A percentile compares a stretch with the other conserved stretches of the same genome.
Evolutionary conservation across 73 alveolate species (phyloP).

Genomic region (Diophrys sp.): DNA sequence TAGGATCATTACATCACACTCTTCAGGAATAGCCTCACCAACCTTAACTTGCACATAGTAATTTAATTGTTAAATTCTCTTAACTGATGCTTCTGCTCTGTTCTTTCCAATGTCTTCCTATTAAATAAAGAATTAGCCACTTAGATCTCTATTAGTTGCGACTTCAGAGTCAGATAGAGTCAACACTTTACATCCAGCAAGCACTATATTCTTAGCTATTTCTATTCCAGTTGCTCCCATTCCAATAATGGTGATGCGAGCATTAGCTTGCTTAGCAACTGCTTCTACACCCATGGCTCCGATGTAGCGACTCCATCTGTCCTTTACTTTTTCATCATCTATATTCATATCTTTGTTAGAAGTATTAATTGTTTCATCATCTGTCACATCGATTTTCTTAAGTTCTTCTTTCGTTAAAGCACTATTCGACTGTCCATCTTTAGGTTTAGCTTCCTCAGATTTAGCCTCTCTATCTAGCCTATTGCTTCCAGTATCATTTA

Average conservation of each 20-base stretch:
- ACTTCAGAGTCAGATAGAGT: conserved; percentile 74
- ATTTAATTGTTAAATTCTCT: conserved; percentile 79
- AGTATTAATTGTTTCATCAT: conserved; percentile 29
- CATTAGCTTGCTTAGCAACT: conserved; percentile 81
- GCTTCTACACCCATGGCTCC: conserved; percentile 98
- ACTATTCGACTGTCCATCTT: conserved; percentile 48
- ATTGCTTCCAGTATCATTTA: conserved; percentile 16
- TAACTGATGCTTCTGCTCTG: conserved; percentile 71
- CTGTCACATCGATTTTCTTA: conserved; percentile 55
- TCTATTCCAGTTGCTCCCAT: conserved; percentile 92
- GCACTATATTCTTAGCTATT: no score
- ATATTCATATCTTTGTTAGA: conserved; percentile 46
- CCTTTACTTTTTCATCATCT: conserved; percentile 78
- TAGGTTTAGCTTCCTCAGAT: conserved; percentile 49
- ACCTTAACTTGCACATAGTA: conserved; percentile 81
- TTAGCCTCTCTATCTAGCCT: conserved; percentile 27
- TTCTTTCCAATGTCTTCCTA: conserved; percentile 77
- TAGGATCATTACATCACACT: conserved; percentile 57
- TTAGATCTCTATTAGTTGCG: conserved; percentile 52
- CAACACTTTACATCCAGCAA: conserved; percentile 92
- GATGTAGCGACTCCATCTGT: no score
- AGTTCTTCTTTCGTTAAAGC: conserved; percentile 79
- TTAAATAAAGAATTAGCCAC: conserved; percentile 80
- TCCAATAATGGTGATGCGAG: conserved; percentile 78
- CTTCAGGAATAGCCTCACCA: conserved; percentile 28